Evolutionary conservation across 208 protist genomes (phyloP).

Genomic region (Acanthamoeba triangularis): DNA sequence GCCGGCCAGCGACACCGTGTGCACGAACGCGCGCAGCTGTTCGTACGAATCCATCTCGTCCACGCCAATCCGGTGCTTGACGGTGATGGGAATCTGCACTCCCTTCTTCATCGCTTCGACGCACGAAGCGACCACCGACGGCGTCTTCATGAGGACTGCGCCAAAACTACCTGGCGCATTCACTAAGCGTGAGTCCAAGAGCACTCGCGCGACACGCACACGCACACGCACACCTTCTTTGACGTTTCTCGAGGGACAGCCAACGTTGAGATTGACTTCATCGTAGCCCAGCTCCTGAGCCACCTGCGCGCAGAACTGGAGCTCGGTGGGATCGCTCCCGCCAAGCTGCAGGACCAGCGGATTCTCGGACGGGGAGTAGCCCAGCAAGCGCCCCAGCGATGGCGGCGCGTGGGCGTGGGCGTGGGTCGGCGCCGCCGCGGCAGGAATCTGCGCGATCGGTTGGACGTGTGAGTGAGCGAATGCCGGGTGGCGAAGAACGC

Average conservation of each 20-base stretch:
- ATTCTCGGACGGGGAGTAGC: constrained; percentile 11
- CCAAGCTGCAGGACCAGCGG: constrained; percentile 58
- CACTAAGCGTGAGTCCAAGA: neutral
- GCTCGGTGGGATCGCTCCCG: constrained; percentile 14
- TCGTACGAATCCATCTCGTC: constrained; percentile 61
- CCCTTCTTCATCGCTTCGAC: constrained; percentile 33
- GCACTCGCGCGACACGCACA: neutral
- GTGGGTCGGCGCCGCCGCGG: neutral
- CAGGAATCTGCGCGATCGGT: neutral
- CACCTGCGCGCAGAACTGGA: constrained; percentile 18
- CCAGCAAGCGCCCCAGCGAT: neutral
- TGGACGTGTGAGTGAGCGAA: neutral
- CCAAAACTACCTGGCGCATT: constrained; percentile 35
- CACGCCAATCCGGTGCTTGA: constrained; percentile 67
- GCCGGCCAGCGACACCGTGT: constrained; percentile 3
- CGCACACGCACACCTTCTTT: neutral
- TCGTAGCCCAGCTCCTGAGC: constrained; percentile 48
- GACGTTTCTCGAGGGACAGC: constrained; percentile 38
- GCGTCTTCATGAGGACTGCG: constrained; percentile 51
- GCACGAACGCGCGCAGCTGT: constrained; percentile 43
- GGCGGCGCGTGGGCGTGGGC: neutral
- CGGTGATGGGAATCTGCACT: constrained; percentile 18
- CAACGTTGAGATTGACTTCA: constrained; percentile 61
- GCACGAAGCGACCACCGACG: constrained; percentile 13
- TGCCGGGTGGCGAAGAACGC: neutral